Percentiles rank a stretch among this genome's conserved stretches.
phyloP scores from a whole-genome alignment of 495 filamentous ascomycete genomes.

The Durotheca rogersii region DNA sequence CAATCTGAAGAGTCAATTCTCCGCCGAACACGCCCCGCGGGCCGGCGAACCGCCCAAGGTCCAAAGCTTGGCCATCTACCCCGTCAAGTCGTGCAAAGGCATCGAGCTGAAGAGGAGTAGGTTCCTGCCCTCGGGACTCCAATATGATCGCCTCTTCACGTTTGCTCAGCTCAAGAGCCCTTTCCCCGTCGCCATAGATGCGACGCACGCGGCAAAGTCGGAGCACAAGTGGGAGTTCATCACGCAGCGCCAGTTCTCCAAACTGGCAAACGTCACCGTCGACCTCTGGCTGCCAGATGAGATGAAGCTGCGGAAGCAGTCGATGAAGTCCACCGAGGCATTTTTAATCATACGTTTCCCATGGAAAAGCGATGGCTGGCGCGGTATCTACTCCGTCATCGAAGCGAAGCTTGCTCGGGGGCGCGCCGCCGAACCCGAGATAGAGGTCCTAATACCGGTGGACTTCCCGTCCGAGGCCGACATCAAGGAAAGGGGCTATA shows the following conservation, averaged over 20 bases:
- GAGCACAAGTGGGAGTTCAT: conserved; percentile 71
- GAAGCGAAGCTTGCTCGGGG: conserved; percentile 49
- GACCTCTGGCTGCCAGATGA: conserved; percentile 81
- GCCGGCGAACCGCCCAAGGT: conserved; percentile 43
- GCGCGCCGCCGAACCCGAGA: conserved; percentile 46
- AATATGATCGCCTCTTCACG: conserved; percentile 82
- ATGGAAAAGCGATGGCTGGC: conserved; percentile 48
- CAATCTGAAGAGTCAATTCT: conserved; percentile 43
- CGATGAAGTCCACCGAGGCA: conserved; percentile 51
- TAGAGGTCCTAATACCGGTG: conserved; percentile 65
- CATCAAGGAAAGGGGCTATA: conserved; percentile 57
- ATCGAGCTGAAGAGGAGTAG: conserved; percentile 70
- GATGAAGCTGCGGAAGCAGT: conserved; percentile 44
- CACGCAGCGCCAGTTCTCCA: conserved; percentile 74
- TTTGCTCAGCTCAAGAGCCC: conserved; percentile 69
- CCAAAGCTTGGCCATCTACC: conserved; percentile 83
- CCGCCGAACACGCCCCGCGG: conserved; percentile 39
- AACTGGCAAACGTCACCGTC: conserved; percentile 69
- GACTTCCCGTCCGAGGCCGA: conserved; percentile 55
- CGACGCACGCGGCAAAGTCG: conserved; percentile 44
- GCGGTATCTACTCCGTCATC: conserved; percentile 41
- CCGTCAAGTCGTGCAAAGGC: conserved; percentile 82
- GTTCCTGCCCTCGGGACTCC: conserved; percentile 69
- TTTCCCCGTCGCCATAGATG: conserved; percentile 44
- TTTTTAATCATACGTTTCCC: conserved; percentile 64